Base-by-base conservation (phyloP, 2,329 filamentous ascomycete species). In the Pseudocercospora eumusae region DNA sequence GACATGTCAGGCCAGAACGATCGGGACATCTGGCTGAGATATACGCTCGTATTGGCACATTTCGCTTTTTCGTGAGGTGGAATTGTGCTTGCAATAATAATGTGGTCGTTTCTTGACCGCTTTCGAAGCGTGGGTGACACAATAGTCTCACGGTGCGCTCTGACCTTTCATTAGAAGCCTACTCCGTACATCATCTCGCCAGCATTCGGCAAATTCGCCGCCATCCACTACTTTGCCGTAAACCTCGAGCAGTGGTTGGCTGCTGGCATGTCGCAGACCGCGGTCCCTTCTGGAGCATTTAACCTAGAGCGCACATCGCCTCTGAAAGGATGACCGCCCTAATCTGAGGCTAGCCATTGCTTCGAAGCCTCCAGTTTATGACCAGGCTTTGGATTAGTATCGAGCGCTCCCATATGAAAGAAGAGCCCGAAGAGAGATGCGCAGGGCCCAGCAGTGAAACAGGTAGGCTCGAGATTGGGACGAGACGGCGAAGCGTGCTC, bases 1-100 rank as follows among this genome's bases (percentile, higher is more conserved):
- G 52, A 33, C 27, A 54, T 54, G n/a, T 54, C 28, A 23, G n/a
- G 11, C 49, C 49, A 49, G 44, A 49, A 40, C 36, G n/a, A 49
- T 49, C 20, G 44, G 44, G 20, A 49, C 44, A 5, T 49, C 44
- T 23, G 44, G 44, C 44, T 49, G 20, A 49, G 44, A 15, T 23
- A 9, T 23, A 47, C 18, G 18, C 15, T 47, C 18, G 42, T 25
- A 49, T 18, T 18, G 44, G 20, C n/a, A 23, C 20, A 23, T 13
- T 25, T 18, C 15, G 36, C 36, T 40, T 40, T 40, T 18, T 40
- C 36, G 36, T 40, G 15, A n/a, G n/a, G 4, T 40, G 36, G 18
- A 40, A 40, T 40, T 40, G 36, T 18, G 36, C 36, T 40, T 15
- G n/a, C 36, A 33, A n/a, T n/a, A n/a, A n/a, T n/a, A n/a, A n/a